A percentile compares a stretch with the other conserved stretches of the same genome.
phyloP scores from a whole-genome alignment of 257 asterid species.

The Przewalskia tangutica region DNA sequence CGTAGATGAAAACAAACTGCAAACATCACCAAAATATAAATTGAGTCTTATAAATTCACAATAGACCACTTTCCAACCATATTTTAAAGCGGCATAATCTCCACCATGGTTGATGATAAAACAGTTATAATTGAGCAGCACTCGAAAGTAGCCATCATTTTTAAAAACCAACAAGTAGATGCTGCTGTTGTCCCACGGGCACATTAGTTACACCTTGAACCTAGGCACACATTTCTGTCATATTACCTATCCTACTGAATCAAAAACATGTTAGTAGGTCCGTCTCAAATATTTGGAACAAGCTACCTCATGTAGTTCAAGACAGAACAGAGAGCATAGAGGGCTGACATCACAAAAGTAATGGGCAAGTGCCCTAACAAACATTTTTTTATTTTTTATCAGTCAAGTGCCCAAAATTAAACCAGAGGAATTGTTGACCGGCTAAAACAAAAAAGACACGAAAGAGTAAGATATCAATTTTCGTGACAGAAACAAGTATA shows the following conservation, averaged over 20 bases:
- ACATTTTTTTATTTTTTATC: neutral
- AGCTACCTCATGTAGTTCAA: neutral
- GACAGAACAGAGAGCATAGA: neutral
- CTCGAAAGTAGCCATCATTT: neutral
- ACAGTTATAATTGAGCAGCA: neutral
- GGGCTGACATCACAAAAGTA: slow-evolving; percentile 1
- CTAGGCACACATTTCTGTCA: neutral
- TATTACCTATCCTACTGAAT: neutral
- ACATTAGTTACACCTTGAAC: neutral
- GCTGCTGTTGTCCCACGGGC: neutral
- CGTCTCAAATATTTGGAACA: neutral
- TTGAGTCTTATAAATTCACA: neutral
- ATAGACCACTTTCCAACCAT: neutral
- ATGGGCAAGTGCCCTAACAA: neutral
- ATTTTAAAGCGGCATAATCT: neutral
- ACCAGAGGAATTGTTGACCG: neutral
- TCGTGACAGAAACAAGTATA: neutral
- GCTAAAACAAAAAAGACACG: neutral
- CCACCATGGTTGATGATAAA: neutral
- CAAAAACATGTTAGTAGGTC: neutral
- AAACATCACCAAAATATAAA: neutral
- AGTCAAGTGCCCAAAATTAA: neutral
- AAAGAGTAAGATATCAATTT: neutral
- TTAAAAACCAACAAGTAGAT: neutral
- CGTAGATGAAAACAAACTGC: neutral